Conservation (phyloP, 1,284 basidiomycete species). For the Boletus semigastroideus region DNA sequence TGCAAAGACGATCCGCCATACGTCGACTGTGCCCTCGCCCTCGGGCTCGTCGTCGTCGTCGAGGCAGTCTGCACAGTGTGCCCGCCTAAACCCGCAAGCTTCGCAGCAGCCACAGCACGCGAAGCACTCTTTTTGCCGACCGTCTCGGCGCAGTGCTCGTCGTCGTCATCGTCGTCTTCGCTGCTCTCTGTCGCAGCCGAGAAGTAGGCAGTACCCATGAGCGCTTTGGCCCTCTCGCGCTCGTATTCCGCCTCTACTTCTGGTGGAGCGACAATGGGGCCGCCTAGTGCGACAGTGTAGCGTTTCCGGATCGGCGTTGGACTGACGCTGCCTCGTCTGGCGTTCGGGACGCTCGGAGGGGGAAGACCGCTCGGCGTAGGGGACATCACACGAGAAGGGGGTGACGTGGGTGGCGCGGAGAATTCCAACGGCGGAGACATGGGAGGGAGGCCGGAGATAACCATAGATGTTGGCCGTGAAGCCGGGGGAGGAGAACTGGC, state of each 20-base stretch:
- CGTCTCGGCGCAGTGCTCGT: conserved; percentile 52
- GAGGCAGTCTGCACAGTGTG: conserved; percentile 4
- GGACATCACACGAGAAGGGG: conserved; percentile 23
- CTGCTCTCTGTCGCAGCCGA: conserved; percentile 41
- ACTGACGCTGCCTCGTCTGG: conserved; percentile 51
- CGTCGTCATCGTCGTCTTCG: conserved; percentile 26
- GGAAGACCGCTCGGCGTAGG: conserved; percentile 33
- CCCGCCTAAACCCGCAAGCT: conserved; percentile 19
- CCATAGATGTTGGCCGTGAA: conserved; percentile 29
- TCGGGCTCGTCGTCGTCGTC: conserved; percentile 16
- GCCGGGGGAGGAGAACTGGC: conserved; percentile 50
- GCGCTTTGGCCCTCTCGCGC: conserved; percentile 21
- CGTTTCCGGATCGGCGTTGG: conserved; percentile 72
- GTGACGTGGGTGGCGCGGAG: conserved; percentile 18
- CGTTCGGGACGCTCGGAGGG: conserved; percentile 34
- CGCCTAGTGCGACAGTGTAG: conserved; percentile 79
- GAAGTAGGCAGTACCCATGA: conserved; percentile 42
- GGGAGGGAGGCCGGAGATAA: conserved; percentile 30
- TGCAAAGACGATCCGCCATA: conserved; percentile 38
- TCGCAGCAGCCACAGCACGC: conserved; percentile 36
- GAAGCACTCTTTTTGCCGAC: conserved; percentile 49
- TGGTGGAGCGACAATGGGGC: conserved; percentile 54
- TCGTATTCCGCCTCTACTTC: conserved; percentile 37
- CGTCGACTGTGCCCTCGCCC: conserved; percentile 52
- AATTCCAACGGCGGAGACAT: conserved; percentile 28